These are phyloP conservation scores for Xylaria sp. DNA, from an alignment of 2,329 filamentous ascomycete genomes.

Conservation along the genomic window DNA sequence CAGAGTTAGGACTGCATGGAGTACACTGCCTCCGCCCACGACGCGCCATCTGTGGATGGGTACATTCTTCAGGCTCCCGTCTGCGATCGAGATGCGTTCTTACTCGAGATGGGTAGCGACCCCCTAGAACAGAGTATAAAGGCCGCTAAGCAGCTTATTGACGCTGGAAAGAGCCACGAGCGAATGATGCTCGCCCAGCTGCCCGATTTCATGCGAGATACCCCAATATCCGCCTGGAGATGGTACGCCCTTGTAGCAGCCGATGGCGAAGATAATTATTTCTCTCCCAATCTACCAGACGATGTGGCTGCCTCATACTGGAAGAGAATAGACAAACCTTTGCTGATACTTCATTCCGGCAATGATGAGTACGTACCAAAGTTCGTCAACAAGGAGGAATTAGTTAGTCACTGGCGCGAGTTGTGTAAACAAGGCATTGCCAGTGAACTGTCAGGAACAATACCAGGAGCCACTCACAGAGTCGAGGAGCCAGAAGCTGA, in stretches of 20 bases:
- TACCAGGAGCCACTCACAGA: conserved; percentile 64
- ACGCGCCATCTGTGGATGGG: conserved; percentile 71
- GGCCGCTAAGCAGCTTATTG: conserved; percentile 65
- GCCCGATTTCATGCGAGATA: conserved; percentile 53
- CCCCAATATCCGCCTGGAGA: conserved; percentile 64
- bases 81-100: conserved; percentile 77
- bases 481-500: conserved; percentile 60
- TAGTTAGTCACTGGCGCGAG: conserved; percentile 68
- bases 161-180: conserved; percentile 64
- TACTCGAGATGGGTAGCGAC: conserved; percentile 56
- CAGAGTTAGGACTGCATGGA: conserved; percentile 64
- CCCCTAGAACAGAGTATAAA: conserved; percentile 59
- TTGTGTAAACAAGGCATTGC: conserved; percentile 57
- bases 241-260: conserved; percentile 62
- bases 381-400: conserved; percentile 65
- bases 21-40: conserved; percentile 59
- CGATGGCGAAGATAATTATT: conserved; percentile 84
- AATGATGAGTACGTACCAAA: conserved; percentile 73
- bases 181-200: conserved; percentile 63
- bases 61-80: conserved; percentile 84
- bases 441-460: conserved; percentile 63
- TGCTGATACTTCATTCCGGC: conserved; percentile 74
- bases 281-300: conserved; percentile 78
- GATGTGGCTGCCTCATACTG: conserved; percentile 72
- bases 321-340: conserved; percentile 67